phyloP scores from a whole-genome alignment of 768 basidiomycete species.

The Lepiota brunneoincarnata region DNA sequence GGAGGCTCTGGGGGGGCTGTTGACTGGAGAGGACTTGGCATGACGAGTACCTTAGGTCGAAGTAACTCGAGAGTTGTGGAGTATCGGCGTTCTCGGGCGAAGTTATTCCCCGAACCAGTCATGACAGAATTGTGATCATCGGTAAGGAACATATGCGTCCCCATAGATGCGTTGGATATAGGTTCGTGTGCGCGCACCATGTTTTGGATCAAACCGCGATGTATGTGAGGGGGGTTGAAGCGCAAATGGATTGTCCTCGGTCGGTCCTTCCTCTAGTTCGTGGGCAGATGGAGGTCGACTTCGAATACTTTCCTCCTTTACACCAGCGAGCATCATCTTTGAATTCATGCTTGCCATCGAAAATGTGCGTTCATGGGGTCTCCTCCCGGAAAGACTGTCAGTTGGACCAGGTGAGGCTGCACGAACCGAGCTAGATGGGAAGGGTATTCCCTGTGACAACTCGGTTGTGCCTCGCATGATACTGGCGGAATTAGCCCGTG shows the following conservation, averaged over 20 bases:
- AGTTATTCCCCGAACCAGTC: constrained; percentile 30
- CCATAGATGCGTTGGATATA: constrained; percentile 62
- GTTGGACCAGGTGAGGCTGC: constrained; percentile 42
- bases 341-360: constrained; percentile 55
- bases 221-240: constrained; percentile 62
- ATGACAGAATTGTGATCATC: constrained; percentile 40
- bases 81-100: constrained; percentile 51
- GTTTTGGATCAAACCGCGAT: constrained; percentile 83
- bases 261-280: constrained; percentile 19
- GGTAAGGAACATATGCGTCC: constrained; percentile 58
- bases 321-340: constrained; percentile 37
- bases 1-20: constrained; percentile 30
- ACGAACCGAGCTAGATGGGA: constrained; percentile 55
- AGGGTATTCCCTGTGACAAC: constrained; percentile 43
- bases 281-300: constrained; percentile 26
- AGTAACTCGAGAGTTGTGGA: constrained; percentile 72
- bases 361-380: constrained; percentile 40
- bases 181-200: constrained; percentile 54
- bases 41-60: constrained; percentile 89
- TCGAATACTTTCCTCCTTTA: constrained; percentile 28
- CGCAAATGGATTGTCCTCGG: constrained; percentile 65
- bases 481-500: constrained; percentile 48
- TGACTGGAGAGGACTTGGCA: constrained; percentile 85
- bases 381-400: constrained; percentile 13
- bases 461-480: constrained; percentile 27